Conservation (phyloP, 2,329 filamentous ascomycete genomes). For the Magnaporthiopsis poae region DNA sequence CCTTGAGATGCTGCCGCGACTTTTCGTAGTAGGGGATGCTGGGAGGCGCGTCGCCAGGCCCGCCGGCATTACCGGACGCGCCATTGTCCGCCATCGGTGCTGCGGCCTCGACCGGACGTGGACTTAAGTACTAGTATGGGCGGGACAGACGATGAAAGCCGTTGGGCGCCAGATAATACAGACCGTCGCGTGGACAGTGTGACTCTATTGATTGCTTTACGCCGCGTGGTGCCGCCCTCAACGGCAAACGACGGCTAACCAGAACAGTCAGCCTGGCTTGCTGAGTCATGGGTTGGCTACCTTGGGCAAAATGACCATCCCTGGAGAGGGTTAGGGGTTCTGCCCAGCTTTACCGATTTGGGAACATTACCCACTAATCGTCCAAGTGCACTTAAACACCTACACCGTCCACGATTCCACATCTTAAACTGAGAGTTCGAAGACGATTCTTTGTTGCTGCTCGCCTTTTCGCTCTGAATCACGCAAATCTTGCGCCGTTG, state of each 20-base stretch:
- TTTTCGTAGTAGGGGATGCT: constrained; percentile 62
- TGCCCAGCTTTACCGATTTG: not conserved
- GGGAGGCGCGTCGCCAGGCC: constrained; percentile 31
- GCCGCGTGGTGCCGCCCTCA: not conserved
- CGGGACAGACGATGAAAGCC: not conserved
- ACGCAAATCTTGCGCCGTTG: too few relatives aligned
- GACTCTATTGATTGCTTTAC: not conserved
- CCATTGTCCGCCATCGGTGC: constrained; percentile 12
- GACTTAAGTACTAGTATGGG: not conserved
- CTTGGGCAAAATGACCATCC: too few relatives aligned
- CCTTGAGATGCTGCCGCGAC: constrained; percentile 55
- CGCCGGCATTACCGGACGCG: constrained; percentile 8
- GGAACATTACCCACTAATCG: not conserved
- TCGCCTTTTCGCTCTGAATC: too few relatives aligned
- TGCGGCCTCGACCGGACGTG: not conserved
- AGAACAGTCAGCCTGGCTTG: not conserved
- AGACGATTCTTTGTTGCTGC: not conserved
- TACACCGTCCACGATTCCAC: not conserved
- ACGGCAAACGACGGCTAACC: not conserved
- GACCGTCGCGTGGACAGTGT: not conserved
- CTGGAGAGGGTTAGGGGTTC: not conserved
- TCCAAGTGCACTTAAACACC: not conserved
- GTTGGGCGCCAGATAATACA: not conserved
- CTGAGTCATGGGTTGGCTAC: not conserved
- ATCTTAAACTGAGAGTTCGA: not conserved